Percentiles rank a stretch among this genome's conserved stretches.
Evolutionary conservation across 2,329 filamentous ascomycete genomes (phyloP).

Genomic region (Ceratocystis lukuohia): DNA sequence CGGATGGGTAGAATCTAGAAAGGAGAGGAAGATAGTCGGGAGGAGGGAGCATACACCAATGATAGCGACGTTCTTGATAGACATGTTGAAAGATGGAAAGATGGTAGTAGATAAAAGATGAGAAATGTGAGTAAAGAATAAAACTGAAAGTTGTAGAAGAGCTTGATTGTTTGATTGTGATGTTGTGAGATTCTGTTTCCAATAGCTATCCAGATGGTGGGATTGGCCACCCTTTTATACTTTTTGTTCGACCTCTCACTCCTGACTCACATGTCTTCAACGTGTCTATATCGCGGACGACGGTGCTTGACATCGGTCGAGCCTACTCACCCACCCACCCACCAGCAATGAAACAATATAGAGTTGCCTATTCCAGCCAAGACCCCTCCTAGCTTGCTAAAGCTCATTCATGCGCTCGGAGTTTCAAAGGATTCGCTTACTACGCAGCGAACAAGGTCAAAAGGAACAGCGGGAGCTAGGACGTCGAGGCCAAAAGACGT

Average conservation of each 20-base stretch:
- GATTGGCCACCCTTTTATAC: background rate
- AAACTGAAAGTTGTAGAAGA: background rate
- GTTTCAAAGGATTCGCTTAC: constrained; percentile 1
- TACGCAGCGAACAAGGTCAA: background rate
- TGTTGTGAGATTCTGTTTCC: background rate
- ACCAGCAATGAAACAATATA: background rate
- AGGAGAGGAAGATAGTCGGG: background rate
- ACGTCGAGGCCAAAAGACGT: background rate
- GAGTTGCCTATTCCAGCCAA: background rate
- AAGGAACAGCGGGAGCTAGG: background rate
- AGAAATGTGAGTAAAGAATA: background rate
- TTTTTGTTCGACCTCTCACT: background rate
- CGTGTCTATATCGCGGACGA: background rate
- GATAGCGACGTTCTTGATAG: constrained; percentile 29
- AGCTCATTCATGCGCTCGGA: background rate
- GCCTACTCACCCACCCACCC: background rate
- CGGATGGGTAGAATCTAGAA: no score
- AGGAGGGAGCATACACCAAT: constrained; percentile 25
- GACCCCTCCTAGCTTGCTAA: background rate
- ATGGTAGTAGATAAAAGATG: background rate
- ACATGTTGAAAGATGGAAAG: constrained; percentile 13
- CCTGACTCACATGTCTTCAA: background rate
- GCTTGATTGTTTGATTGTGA: background rate
- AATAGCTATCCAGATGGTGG: background rate
- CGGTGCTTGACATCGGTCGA: background rate